Percentiles rank a stretch among this genome's conserved stretches.
phyloP scores from a whole-genome alignment of 331 rosid species.

The Quercus phellos region DNA sequence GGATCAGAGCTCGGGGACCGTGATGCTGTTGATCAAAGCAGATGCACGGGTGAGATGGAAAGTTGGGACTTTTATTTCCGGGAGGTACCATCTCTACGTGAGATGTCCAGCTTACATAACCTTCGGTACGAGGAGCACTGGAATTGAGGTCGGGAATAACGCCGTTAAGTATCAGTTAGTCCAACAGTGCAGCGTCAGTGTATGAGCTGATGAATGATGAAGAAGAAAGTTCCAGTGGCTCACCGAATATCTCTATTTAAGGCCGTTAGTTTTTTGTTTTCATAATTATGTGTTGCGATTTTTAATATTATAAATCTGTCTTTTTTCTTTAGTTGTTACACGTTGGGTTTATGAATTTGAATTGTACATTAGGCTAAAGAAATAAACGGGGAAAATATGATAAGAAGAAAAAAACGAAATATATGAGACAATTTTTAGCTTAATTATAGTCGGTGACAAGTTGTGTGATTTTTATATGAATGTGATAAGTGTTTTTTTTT shows the following conservation, averaged over 20 bases:
- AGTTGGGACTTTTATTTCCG: slow-evolving; percentile 65
- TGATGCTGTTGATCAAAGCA: slow-evolving; percentile 34
- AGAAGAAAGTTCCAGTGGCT: not conserved
- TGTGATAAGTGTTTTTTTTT: not conserved
- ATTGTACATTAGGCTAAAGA: slow-evolving; percentile 45
- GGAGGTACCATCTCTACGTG: slow-evolving; percentile 64
- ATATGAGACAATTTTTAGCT: slow-evolving; percentile 15
- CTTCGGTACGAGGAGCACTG: slow-evolving; percentile 34
- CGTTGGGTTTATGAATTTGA: slow-evolving; percentile 10
- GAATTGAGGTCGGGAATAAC: slow-evolving; percentile 38
- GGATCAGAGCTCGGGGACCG: slow-evolving; percentile 48
- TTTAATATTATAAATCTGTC: not conserved
- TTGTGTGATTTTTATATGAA: slow-evolving; percentile 13
- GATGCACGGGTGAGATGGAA: slow-evolving; percentile 85
- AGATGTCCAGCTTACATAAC: slow-evolving; percentile 66
- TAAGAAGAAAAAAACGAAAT: not conserved
- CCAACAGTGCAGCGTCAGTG: slow-evolving; percentile 57
- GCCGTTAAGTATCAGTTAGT: slow-evolving; percentile 71
- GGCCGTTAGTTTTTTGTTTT: slow-evolving; percentile 12
- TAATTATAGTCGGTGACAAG: slow-evolving; percentile 28
- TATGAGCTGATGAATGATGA: slow-evolving; percentile 20
- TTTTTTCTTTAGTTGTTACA: not conserved
- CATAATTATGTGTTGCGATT: not conserved
- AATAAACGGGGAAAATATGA: slow-evolving; percentile 18
- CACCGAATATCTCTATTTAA: not conserved